These are phyloP conservation scores for Eudorina sp. DNA, from an alignment of 139 green algal genomes.

Conservation along the genomic window DNA sequence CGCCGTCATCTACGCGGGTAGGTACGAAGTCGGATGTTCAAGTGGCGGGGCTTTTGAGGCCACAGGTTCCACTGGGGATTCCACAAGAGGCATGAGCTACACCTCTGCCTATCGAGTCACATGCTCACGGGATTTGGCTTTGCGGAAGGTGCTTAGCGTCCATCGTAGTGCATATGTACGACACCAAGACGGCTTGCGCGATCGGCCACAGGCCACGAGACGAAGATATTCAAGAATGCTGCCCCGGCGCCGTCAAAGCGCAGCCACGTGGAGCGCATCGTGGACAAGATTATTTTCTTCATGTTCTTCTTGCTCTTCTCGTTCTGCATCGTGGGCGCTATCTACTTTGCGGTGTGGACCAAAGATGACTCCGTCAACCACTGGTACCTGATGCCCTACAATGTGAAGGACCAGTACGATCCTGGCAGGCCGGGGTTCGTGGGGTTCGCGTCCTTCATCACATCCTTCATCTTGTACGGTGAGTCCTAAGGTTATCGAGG, in stretches of 20 bases:
- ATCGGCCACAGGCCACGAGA: conserved; percentile 82
- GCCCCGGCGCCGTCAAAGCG: conserved; percentile 80
- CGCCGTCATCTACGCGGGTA: conserved; percentile 93
- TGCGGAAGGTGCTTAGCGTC: too few species aligned
- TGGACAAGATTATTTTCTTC: conserved; percentile 84
- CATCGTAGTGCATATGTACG: too few species aligned
- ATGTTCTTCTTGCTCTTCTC: conserved; percentile 81
- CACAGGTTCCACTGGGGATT: too few species aligned
- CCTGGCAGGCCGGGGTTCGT: conserved; percentile 54
- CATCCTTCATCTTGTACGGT: conserved; percentile 85
- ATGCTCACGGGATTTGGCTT: too few species aligned
- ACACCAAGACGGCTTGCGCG: too few species aligned
- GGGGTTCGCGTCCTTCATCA: conserved; percentile 79
- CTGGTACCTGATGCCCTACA: conserved; percentile 74
- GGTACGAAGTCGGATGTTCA: too few species aligned
- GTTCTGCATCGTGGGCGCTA: conserved; percentile 75
- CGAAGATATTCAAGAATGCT: conserved; percentile 85
- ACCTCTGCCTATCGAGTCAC: too few species aligned
- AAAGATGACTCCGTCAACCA: conserved; percentile 38
- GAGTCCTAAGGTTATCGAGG: not conserved
- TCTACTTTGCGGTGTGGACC: conserved; percentile 71
- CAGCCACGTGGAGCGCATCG: conserved; percentile 72
- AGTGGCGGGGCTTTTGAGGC: too few species aligned
- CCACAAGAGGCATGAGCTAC: too few species aligned
- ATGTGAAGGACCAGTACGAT: conserved; percentile 61